These are phyloP conservation scores for Rubus parviflorus DNA, from an alignment of 306 rosid species.

Conservation along the genomic window DNA sequence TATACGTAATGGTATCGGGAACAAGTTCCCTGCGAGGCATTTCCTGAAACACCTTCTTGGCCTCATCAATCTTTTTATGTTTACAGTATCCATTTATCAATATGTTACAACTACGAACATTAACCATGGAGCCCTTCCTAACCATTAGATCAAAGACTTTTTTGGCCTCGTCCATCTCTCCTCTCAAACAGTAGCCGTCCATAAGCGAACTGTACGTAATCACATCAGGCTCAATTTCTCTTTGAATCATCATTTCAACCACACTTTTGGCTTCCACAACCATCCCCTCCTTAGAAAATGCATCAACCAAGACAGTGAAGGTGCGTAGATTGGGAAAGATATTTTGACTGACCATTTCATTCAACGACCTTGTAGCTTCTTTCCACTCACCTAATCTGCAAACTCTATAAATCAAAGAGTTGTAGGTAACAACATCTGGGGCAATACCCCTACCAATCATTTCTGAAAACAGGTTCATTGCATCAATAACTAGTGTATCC, in stretches of 20 bases:
- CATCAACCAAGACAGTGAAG: not conserved
- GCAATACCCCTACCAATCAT: conserved; percentile 13
- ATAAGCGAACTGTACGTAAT: conserved; percentile 1
- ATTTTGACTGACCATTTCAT: not conserved
- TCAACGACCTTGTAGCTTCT: not conserved
- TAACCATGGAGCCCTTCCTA: not conserved
- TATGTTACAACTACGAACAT: conserved; percentile 1
- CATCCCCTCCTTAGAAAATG: not conserved
- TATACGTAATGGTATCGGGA: conserved; percentile 21
- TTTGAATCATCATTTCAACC: conserved; percentile 6
- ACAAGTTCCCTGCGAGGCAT: not conserved
- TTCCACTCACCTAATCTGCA: not conserved
- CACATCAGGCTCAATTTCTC: not conserved
- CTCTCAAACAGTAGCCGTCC: not conserved
- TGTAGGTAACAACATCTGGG: not conserved
- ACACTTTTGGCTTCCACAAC: not conserved
- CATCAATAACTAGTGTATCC: conserved; percentile 22
- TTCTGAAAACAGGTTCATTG: conserved; percentile 23
- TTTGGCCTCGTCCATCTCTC: not conserved
- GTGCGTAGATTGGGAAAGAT: not conserved
- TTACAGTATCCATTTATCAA: conserved; percentile 6
- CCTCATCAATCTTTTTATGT: not conserved
- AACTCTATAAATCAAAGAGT: not conserved
- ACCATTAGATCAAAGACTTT: conserved; percentile 14
- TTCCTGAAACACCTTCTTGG: not conserved